Base-by-base conservation (phyloP, 192 early-diverging fungal species). In the Spinellus fusiger region DNA sequence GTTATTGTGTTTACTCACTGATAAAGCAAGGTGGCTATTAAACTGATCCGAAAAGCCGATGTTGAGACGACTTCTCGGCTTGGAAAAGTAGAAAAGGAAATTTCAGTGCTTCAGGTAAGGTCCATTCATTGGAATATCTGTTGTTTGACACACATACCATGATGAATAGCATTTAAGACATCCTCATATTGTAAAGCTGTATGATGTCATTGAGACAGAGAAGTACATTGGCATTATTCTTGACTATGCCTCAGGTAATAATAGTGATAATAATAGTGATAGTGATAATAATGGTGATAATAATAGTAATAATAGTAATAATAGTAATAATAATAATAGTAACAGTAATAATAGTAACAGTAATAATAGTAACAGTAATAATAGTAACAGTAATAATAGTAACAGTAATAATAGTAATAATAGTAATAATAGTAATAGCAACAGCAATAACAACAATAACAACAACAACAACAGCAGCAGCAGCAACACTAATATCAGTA, bases 11-110 rank as follows among this genome's bases (percentile, higher is more conserved):
- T n/a, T 44, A 44, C 3, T n/a, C 18, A 44, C 3, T n/a, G 13
- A 44, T 6, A 55, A 46, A n/a, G 4, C 16, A 52, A 90, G 85
- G 90, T 95, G 33, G 94, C 94, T 18, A 89, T 98, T 55, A 98
- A 98, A 74, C 77, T 98, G 12, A 94, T 96, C 64, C 86, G 91
- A 64, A 94, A 93, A 66, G 89, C 93, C 60, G 82, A 81, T 60
- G 86, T 98, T 22, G 88, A 89, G 63, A 85, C 83, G 22, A 82
- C 82, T 23, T 85, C 80, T 59, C 84, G 91, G 55, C 76, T 89
- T 52, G 82, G 84, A 48, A 96, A 96, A 59, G 86, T 98, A 35
- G 87, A 93, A 75, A 80, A 93, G 31, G 95, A 98, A 77, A 98
- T 98, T 66, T 81, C 86, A 27, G 90, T 94, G 12, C 76, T 98